Evolutionary conservation across 2,329 filamentous ascomycete genomes (phyloP), one percentile per base, ranked within the genome.

Genomic region (Epichloe sibirici): DNA sequence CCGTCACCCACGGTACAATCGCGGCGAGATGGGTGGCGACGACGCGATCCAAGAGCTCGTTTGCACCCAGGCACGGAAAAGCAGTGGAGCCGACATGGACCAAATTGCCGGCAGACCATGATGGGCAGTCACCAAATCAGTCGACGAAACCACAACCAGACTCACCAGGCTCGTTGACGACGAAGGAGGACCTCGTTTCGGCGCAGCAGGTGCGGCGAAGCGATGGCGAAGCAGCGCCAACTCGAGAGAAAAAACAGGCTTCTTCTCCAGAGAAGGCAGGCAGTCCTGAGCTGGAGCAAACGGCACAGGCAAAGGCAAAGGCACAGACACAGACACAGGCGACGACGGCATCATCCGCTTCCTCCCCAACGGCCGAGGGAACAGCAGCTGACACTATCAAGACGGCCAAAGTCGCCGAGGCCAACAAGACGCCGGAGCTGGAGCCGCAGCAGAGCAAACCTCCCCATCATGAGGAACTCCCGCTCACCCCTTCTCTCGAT

Each of bases 41-140:
- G 13, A 66, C 74, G 51, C 66, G 71, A 55, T 62, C 50, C 65
- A 69, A 60, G 65, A 72, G 61, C 64, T 75, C 55, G 59, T 79
- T 81, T 59, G 73, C 76, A 45, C 71, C 72, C 51, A 69, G 81
- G 50, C 78, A 81, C 62, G 81, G 81, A 45, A 83, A 79, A 58
- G 81, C 76, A 2, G 74, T 84, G 39, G 79, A 82, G 59, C 81
- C 79, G 11, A 61, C 69, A 5, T 59, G 61, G 54, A 59, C 60
- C 25, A 57, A 56, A 45, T n/a, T 45, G 25, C 44, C 0, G 23
- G 13, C 5, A 31, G 28, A 31, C 28, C 3, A 31, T 13, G 42
- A 51, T 15, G 43, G 48, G 17, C 6, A 37, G 23, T 39, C 51
- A 25, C 59, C 58, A 49, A 52, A 59, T 44, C 47, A 53, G 34